Conservation (phyloP, 345 rosid species). For the Syzygium aqueum region DNA sequence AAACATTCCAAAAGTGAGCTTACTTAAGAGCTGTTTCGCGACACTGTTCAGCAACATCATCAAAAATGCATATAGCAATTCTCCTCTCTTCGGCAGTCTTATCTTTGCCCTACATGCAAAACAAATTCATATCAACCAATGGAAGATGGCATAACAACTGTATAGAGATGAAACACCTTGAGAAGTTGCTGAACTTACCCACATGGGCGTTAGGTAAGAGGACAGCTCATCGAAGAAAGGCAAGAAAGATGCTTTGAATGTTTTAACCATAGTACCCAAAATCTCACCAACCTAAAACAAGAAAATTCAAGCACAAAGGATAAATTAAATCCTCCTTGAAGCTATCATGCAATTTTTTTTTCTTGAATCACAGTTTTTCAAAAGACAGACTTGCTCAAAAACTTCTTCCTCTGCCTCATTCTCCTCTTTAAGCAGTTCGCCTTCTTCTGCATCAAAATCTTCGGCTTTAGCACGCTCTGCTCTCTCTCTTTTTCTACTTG, state of each 20-base stretch:
- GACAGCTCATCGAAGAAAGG: conserved; percentile 94
- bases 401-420: conserved; percentile 99
- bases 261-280: conserved; percentile 95
- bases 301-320: neutral
- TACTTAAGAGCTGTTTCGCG: conserved; percentile 92
- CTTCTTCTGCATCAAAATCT: conserved; percentile 98
- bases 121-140: neutral
- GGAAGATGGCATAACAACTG: neutral
- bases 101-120: conserved; percentile 71
- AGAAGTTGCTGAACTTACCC: conserved; percentile 57
- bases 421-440: conserved; percentile 95
- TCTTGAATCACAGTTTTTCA: neutral
- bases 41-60: conserved; percentile 98
- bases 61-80: conserved; percentile 98
- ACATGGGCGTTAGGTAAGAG: conserved; percentile 95
- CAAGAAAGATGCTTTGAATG: conserved; percentile 84
- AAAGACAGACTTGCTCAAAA: conserved; percentile 86
- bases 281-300: conserved; percentile 85
- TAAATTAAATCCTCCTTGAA: neutral
- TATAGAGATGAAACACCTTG: neutral
- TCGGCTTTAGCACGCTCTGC: conserved; percentile 93
- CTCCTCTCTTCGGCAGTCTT: conserved; percentile 99
- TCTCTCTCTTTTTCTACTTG: conserved; percentile 87
- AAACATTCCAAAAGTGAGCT: conserved; percentile 2
- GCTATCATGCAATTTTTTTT: neutral